Evolutionary conservation across 192 early-diverging fungal genomes (phyloP).

Genomic region (Rhizophagus clarus): DNA sequence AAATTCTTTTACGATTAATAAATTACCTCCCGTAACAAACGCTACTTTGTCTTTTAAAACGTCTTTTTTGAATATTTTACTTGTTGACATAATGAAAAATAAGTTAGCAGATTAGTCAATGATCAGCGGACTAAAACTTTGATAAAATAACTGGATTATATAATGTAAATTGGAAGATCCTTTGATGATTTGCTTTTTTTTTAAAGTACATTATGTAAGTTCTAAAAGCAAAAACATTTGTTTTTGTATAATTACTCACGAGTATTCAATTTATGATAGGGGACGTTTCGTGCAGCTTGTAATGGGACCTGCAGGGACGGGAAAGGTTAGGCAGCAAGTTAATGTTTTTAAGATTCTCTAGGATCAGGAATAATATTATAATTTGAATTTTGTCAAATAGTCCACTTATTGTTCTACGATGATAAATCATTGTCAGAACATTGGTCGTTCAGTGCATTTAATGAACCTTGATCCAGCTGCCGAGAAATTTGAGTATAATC

Average conservation of each 20-base stretch:
- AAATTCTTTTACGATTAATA: background rate
- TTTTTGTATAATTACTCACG: background rate
- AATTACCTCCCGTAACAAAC: conserved; percentile 55
- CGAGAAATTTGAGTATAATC: conserved; percentile 93
- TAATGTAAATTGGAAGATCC: too few relatives aligned
- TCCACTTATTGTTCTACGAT: conserved; percentile 96
- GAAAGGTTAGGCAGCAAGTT: conserved; percentile 60
- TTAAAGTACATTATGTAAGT: too few relatives aligned
- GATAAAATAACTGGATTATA: too few relatives aligned
- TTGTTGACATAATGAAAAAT: background rate
- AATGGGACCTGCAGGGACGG: conserved; percentile 95
- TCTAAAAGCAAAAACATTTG: too few relatives aligned
- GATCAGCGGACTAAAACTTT: too few relatives aligned
- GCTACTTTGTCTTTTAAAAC: conserved; percentile 64
- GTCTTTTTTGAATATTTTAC: conserved; percentile 42
- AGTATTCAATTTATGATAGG: conserved; percentile 31
- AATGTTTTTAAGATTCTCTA: background rate
- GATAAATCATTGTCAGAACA: conserved; percentile 89
- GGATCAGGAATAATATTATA: background rate
- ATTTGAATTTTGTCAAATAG: conserved; percentile 24
- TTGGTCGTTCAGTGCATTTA: conserved; percentile 82
- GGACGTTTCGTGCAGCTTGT: conserved; percentile 89
- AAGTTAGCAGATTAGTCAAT: too few relatives aligned
- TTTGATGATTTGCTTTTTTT: too few relatives aligned
- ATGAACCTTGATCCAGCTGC: conserved; percentile 98